Evolutionary conservation across 1,139 yeast species (phyloP).

Genomic region (Magnusiomyces magnusii): DNA sequence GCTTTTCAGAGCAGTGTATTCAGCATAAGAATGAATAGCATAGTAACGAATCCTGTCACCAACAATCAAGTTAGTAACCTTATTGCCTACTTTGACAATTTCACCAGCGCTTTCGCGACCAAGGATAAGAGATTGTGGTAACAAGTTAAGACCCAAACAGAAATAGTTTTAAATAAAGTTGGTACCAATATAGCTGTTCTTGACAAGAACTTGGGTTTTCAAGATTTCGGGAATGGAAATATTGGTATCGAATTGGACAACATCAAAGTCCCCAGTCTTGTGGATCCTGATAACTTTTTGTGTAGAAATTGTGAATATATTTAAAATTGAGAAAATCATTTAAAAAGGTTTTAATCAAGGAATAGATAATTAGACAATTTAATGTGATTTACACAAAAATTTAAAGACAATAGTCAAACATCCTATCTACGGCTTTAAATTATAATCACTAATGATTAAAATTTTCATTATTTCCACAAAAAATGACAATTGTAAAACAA

Average conservation of each 20-base stretch:
- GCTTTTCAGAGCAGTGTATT: conserved; percentile 55
- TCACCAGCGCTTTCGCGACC: conserved; percentile 86
- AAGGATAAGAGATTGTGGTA: conserved; percentile 49
- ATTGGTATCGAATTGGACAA: conserved; percentile 39
- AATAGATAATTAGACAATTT: no score
- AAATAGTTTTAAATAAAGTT: conserved; percentile 80
- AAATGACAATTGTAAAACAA: no score
- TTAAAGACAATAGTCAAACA: no score
- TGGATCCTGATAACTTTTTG: conserved; percentile 54
- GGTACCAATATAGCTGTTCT: conserved; percentile 67
- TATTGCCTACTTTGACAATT: conserved; percentile 58
- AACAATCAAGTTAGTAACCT: conserved; percentile 48
- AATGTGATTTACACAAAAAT: no score
- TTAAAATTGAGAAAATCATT: no score
- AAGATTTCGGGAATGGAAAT: conserved; percentile 51
- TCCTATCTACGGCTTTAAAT: no score
- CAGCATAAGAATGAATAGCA: conserved; percentile 52
- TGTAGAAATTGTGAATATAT: background rate
- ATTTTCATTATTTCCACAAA: no score
- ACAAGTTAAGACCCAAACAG: conserved; percentile 67
- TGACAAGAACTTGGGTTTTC: conserved; percentile 53
- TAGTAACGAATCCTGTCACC: conserved; percentile 70
- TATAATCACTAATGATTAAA: no score
- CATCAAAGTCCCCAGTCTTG: conserved; percentile 51
- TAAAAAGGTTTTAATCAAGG: no score